Evolutionary conservation across 352 stramenopile genomes (phyloP).

Genomic region (Plasmopara muralis): DNA sequence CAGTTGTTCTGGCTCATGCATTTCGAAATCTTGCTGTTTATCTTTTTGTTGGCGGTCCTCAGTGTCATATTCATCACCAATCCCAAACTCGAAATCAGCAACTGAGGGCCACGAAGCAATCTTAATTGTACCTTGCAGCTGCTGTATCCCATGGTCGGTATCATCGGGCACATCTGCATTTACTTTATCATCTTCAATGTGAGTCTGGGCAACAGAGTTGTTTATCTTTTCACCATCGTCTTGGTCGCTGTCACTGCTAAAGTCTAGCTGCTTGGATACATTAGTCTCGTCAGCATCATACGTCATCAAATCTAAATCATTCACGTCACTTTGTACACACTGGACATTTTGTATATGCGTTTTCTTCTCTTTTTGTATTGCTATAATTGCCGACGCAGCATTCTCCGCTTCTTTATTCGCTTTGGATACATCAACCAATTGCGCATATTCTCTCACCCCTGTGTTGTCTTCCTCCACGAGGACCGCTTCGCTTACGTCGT

Average conservation of each 20-base stretch:
- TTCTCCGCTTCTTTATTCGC: slow-evolving; percentile 10
- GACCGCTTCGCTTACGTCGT: slow-evolving; percentile 24
- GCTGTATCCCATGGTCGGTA: background rate
- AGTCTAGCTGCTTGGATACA: slow-evolving; percentile 35
- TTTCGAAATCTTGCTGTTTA: slow-evolving; percentile 15
- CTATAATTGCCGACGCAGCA: background rate
- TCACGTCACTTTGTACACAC: slow-evolving; percentile 3
- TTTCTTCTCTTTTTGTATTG: slow-evolving; percentile 2
- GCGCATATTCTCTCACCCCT: slow-evolving; percentile 18
- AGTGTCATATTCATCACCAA: slow-evolving; percentile 6
- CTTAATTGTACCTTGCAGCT: slow-evolving; percentile 1
- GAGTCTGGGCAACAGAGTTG: slow-evolving; percentile 4
- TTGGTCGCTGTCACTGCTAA: slow-evolving; percentile 32
- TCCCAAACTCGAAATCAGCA: slow-evolving; percentile 21
- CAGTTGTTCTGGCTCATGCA: slow-evolving; percentile 7
- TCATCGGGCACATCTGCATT: background rate
- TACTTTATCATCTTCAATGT: slow-evolving; percentile 7
- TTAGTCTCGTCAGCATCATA: slow-evolving; percentile 26
- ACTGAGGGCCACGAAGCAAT: slow-evolving; percentile 3
- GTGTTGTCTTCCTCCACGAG: slow-evolving; percentile 18
- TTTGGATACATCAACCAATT: slow-evolving; percentile 22
- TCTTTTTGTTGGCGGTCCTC: slow-evolving; percentile 1
- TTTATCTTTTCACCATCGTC: slow-evolving; percentile 21
- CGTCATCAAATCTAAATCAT: slow-evolving; percentile 11
- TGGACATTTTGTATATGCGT: slow-evolving; percentile 1